These are phyloP conservation scores for Populus tomentosa DNA, from an alignment of 441 rosid species.

Conservation along the genomic window DNA sequence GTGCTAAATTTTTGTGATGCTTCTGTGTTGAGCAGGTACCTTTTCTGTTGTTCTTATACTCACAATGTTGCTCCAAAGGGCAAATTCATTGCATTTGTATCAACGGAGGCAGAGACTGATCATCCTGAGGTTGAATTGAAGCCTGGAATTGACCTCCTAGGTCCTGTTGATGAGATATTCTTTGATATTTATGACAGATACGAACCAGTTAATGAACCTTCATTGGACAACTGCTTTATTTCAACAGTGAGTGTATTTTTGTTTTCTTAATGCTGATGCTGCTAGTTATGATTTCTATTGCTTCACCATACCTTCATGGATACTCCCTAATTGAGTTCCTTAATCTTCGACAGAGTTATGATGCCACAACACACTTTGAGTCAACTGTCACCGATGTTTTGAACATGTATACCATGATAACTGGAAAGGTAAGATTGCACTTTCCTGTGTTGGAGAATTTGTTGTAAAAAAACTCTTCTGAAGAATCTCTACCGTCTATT, in stretches of 20 bases:
- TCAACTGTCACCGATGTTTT: constrained; percentile 75
- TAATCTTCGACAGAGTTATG: constrained; percentile 63
- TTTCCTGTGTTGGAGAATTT: background rate
- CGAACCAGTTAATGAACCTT: constrained; percentile 76
- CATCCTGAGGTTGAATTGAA: constrained; percentile 61
- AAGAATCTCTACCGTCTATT: background rate
- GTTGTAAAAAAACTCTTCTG: background rate
- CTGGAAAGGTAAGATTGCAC: constrained; percentile 62
- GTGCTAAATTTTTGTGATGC: background rate
- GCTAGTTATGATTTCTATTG: background rate
- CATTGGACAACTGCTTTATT: constrained; percentile 79
- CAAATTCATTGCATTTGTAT: constrained; percentile 82
- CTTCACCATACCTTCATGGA: background rate
- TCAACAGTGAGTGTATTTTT: constrained; percentile 50
- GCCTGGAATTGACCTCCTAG: constrained; percentile 79
- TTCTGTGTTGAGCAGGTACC: constrained; percentile 51
- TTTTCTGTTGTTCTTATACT: constrained; percentile 84
- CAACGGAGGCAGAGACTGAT: constrained; percentile 84
- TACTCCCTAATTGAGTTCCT: constrained; percentile 2
- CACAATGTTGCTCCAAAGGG: constrained; percentile 94
- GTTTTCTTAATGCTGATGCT: background rate
- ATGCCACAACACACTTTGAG: constrained; percentile 81
- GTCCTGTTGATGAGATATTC: constrained; percentile 76
- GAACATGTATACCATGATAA: constrained; percentile 69
- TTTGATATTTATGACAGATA: constrained; percentile 66